These are phyloP conservation scores for Cucumis hystrix DNA, from an alignment of 306 rosid species.

Conservation along the genomic window DNA sequence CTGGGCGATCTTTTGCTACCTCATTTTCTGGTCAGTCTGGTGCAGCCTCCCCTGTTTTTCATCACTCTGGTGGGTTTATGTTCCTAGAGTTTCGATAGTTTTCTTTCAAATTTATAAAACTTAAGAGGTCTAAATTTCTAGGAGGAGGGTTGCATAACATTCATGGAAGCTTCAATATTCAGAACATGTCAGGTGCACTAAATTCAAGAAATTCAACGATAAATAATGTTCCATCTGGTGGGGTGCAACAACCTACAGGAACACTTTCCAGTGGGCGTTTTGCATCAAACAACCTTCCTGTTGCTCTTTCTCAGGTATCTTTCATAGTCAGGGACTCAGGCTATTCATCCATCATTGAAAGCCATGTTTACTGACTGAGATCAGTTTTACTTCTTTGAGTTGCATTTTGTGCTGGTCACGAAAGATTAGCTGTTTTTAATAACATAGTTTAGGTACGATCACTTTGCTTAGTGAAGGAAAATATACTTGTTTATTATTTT, in stretches of 20 bases:
- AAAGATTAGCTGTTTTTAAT: neutral
- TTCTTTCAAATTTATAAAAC: slow-evolving; percentile 19
- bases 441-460: neutral
- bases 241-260: slow-evolving; percentile 85
- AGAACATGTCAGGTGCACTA: slow-evolving; percentile 60
- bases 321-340: neutral
- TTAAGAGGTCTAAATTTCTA: slow-evolving; percentile 28
- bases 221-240: slow-evolving; percentile 72
- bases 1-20: slow-evolving; percentile 70
- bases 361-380: slow-evolving; percentile 3
- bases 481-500: neutral
- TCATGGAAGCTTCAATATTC: slow-evolving; percentile 87
- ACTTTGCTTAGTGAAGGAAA: neutral
- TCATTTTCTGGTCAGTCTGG: slow-evolving; percentile 98
- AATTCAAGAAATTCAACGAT: slow-evolving; percentile 71
- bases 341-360: neutral
- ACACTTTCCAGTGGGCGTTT: slow-evolving; percentile 83
- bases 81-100: slow-evolving; percentile 16
- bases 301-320: slow-evolving; percentile 78
- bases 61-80: slow-evolving; percentile 68
- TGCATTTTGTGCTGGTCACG: neutral
- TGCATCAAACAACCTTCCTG: slow-evolving; percentile 74
- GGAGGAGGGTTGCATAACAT: slow-evolving; percentile 77
- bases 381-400: neutral
- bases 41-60: slow-evolving; percentile 80